Evolutionary conservation across 768 basidiomycete species (phyloP), one percentile per base, ranked within the genome.

Genomic region (Mycena filopes): DNA sequence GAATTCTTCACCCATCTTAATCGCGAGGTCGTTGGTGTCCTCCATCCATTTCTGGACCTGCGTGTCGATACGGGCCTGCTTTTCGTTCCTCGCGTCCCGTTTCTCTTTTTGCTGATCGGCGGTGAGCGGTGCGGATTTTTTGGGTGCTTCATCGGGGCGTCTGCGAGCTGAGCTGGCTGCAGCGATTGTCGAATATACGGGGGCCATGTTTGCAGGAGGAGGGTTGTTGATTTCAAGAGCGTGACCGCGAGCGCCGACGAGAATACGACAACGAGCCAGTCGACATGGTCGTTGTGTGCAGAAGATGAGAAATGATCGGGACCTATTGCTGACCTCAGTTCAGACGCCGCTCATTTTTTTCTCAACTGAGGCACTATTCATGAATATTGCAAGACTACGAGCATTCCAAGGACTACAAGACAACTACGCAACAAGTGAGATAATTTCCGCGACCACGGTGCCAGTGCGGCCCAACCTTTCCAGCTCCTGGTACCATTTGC

Each of bases 401-500:
- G n/a, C n/a, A n/a, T n/a, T n/a, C n/a, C n/a, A n/a, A n/a, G n/a
- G n/a, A n/a, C n/a, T n/a, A n/a, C n/a, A n/a, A n/a, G n/a, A n/a
- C n/a, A n/a, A n/a, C n/a, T n/a, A n/a, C n/a, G n/a, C n/a, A n/a
- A n/a, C n/a, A n/a, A n/a, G n/a, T n/a, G n/a, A n/a, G n/a, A n/a
- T n/a, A n/a, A n/a, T n/a, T n/a, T n/a, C n/a, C n/a, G n/a, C n/a
- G n/a, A n/a, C n/a, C n/a, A n/a, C n/a, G n/a, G n/a, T n/a, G n/a
- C n/a, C n/a, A n/a, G n/a, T n/a, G n/a, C n/a, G n/a, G n/a, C 36
- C 36, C 45, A 59, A 49, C 7, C 3, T 15, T 15, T 16, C 3
- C 4, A 59, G 15, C 26, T 59, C 57, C 29, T 59, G 25, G 10
- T 59, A 21, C 57, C 57, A 59, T 41, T 59, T 49, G 7, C 15